These are phyloP conservation scores for Blastobotrys terrestris DNA, from an alignment of 805 yeast genomes.

Conservation along the genomic window DNA sequence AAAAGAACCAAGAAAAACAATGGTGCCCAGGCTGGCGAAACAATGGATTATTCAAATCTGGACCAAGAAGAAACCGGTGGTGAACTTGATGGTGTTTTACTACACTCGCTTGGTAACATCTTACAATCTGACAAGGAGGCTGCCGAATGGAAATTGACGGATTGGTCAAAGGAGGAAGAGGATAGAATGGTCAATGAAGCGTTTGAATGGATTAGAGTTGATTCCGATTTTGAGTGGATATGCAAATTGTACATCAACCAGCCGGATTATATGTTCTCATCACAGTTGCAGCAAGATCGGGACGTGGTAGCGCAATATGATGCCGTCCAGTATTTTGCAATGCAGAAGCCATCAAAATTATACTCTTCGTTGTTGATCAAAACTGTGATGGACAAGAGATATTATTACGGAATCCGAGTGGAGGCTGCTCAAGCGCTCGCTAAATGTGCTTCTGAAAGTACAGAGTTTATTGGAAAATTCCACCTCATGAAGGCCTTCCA, in stretches of 20 bases:
- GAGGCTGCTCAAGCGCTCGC: constrained; percentile 83
- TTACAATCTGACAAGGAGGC: constrained; percentile 56
- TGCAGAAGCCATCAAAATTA: constrained; percentile 49
- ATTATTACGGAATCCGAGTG: constrained; percentile 80
- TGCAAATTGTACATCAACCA: constrained; percentile 74
- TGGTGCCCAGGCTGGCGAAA: constrained; percentile 18
- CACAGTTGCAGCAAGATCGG: constrained; percentile 89
- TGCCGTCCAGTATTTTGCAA: constrained; percentile 68
- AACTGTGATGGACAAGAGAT: constrained; percentile 76
- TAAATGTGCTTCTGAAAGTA: constrained; percentile 52
- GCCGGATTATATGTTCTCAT: constrained; percentile 91
- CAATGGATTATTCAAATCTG: constrained; percentile 9
- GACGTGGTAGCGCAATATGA: constrained; percentile 95
- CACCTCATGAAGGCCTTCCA: constrained; percentile 69
- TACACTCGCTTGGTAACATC: constrained; percentile 72
- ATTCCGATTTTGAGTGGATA: constrained; percentile 97
- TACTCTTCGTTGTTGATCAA: constrained; percentile 74
- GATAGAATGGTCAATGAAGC: constrained; percentile 72
- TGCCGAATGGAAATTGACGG: constrained; percentile 64
- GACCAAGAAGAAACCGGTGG: constrained; percentile 23
- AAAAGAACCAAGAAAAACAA: constrained; percentile 48
- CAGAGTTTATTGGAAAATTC: constrained; percentile 63
- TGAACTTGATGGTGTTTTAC: constrained; percentile 30
- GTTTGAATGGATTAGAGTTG: constrained; percentile 97
- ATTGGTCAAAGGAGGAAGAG: constrained; percentile 64